Percentiles rank a stretch among this genome's conserved stretches.
Conservation (phyloP, 306 rosid species). For the Rosa persica region DNA sequence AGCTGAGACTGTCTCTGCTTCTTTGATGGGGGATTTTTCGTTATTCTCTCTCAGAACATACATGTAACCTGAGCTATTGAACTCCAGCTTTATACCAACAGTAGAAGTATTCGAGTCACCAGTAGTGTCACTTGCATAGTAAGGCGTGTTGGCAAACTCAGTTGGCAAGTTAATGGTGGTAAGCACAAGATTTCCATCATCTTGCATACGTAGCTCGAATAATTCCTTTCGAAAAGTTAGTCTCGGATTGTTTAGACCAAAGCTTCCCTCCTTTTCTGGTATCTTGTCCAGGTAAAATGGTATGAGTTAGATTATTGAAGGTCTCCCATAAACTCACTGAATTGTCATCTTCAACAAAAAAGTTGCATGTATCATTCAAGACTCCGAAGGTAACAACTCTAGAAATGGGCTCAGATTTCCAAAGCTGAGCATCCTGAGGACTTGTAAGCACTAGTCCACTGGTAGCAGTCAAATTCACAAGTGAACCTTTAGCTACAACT, state of each 20-base stretch:
- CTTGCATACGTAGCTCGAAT: constrained; percentile 32
- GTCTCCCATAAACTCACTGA: constrained; percentile 40
- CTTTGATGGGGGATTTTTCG: neutral
- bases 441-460: no score
- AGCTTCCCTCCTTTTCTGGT: constrained; percentile 21
- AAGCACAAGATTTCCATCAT: constrained; percentile 43
- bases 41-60: constrained; percentile 33
- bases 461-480: no score
- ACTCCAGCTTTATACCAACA: constrained; percentile 33
- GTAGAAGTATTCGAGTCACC: neutral
- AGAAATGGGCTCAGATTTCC: no score
- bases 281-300: constrained; percentile 49
- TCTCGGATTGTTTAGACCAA: constrained; percentile 22
- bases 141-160: neutral
- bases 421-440: no score
- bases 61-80: constrained; percentile 36
- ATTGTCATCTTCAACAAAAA: neutral
- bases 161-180: constrained; percentile 31
- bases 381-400: no score
- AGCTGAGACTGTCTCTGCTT: neutral
- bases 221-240: constrained; percentile 40
- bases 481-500: no score
- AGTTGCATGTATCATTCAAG: no score
- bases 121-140: neutral
- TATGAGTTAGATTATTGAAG: constrained; percentile 47